Conservation (phyloP, 805 yeast genomes). For the Candida rishiriensis region DNA sequence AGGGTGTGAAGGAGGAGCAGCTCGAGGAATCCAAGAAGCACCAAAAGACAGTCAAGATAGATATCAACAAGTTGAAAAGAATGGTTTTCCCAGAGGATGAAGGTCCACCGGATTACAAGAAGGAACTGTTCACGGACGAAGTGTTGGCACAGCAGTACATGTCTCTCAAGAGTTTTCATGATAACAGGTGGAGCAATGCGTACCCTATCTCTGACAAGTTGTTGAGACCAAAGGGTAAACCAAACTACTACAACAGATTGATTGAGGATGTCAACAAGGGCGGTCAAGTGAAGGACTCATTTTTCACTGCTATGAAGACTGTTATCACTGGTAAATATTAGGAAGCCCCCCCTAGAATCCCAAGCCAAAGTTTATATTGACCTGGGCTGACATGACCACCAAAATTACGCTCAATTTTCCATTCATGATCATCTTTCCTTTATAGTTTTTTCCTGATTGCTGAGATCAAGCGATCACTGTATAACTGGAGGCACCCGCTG, state of each 20-base stretch:
- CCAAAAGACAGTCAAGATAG: constrained; percentile 29
- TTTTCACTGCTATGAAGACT: constrained; percentile 64
- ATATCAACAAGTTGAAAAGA: constrained; percentile 34
- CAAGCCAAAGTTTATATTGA: too few species aligned
- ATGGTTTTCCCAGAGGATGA: constrained; percentile 33
- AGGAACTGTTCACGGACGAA: constrained; percentile 48
- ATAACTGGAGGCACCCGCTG: too few species aligned
- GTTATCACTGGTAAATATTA: constrained; percentile 67
- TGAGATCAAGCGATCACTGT: too few species aligned
- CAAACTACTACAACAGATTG: constrained; percentile 69
- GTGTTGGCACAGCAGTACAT: constrained; percentile 48
- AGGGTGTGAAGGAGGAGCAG: constrained; percentile 32
- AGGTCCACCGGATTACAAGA: constrained; percentile 36
- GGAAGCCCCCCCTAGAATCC: too few species aligned
- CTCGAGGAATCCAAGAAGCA: constrained; percentile 32
- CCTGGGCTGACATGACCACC: too few species aligned
- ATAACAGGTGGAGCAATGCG: constrained; percentile 58
- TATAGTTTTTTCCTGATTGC: too few species aligned
- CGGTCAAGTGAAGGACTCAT: constrained; percentile 65
- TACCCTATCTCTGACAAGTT: constrained; percentile 65
- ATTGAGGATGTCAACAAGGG: constrained; percentile 55
- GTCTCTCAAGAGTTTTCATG: constrained; percentile 52
- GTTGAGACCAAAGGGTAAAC: constrained; percentile 78
- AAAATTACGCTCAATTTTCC: too few species aligned
- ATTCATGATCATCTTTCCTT: too few species aligned